Base-by-base conservation (phyloP, 768 basidiomycete genomes). In the Russula foetens region DNA sequence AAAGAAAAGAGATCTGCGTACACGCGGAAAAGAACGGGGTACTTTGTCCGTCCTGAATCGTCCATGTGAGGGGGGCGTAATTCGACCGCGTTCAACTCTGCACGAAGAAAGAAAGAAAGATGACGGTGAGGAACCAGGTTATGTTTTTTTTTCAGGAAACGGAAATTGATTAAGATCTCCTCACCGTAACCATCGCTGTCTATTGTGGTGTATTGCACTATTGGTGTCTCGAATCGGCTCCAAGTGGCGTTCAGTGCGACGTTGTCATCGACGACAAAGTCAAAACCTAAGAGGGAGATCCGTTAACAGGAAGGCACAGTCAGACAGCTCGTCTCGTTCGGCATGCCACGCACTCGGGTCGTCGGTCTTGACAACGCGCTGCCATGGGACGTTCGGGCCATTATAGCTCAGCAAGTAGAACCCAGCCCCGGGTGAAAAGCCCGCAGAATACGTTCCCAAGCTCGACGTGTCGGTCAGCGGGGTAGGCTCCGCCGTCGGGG, bases 31-130 rank as follows among this genome's bases (percentile, higher is more conserved):
- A 99, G 76, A 23, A 98, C 93, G 1, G 97, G 91, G 69, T 99
- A 98, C 71, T 96, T 94, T 9, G 88, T 92, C 46, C 90, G 84
- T n/a, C 97, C 97, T 23, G 92, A 88, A 67, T 90, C 86, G 67
- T 99, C 97, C 85, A 98, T 90, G 60, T 82, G 79, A 4, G 93
- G 92, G 19, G 97, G 97, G 17, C 92, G 83, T 66, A 96, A 81
- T 75, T 98, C 95, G 68, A 89, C 80, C 57, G 90, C 89, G 71
- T 97, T 97, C 57, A 98, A 75, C 68, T 92, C 92, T 94, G 67
- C 31, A 39, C 24, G 61, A 62, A 51, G 59, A 56, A 62, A 58
- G 51, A 62, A 57, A 31, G 31, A 29, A 49, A 39, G 12, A 26
- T 11, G 39, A 9, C 4, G 24, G 21, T 41, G 39, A 50, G 31